These are phyloP conservation scores for Xylaria curta DNA, from an alignment of 495 filamentous ascomycete genomes.

Conservation along the genomic window DNA sequence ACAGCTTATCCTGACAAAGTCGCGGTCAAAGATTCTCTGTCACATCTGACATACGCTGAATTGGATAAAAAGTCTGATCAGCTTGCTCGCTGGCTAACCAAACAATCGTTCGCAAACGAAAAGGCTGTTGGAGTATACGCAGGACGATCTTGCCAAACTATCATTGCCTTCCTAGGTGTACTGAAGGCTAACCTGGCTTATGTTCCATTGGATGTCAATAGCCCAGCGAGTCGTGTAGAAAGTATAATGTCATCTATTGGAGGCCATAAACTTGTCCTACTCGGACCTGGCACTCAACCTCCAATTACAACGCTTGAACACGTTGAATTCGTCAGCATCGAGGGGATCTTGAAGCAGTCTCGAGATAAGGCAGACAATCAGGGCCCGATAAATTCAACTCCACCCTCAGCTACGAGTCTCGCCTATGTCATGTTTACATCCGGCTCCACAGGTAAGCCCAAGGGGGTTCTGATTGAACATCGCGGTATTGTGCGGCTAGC, in stretches of 20 bases:
- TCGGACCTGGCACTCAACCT: background rate
- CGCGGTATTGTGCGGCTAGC: slow-evolving; percentile 32
- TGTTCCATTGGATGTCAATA: slow-evolving; percentile 23
- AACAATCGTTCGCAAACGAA: background rate
- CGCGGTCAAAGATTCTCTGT: background rate
- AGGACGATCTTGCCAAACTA: background rate
- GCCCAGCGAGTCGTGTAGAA: slow-evolving; percentile 18
- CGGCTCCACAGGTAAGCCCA: slow-evolving; percentile 50
- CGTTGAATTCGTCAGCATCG: background rate
- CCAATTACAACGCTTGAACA: background rate
- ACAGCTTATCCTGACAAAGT: background rate
- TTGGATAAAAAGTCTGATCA: background rate
- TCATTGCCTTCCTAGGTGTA: slow-evolving; percentile 23
- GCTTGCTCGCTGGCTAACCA: background rate
- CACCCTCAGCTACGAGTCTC: background rate
- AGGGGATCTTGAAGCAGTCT: background rate
- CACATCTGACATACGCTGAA: background rate
- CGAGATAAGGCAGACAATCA: background rate
- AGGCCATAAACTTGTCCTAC: background rate
- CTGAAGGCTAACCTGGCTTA: slow-evolving; percentile 28
- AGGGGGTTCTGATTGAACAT: slow-evolving; percentile 47
- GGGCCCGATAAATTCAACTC: background rate
- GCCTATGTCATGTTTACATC: slow-evolving; percentile 43
- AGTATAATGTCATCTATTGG: background rate
- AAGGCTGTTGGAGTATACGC: background rate